These are phyloP conservation scores for Solanum lycopersicoides DNA, from an alignment of 257 asterid species.

Conservation along the genomic window DNA sequence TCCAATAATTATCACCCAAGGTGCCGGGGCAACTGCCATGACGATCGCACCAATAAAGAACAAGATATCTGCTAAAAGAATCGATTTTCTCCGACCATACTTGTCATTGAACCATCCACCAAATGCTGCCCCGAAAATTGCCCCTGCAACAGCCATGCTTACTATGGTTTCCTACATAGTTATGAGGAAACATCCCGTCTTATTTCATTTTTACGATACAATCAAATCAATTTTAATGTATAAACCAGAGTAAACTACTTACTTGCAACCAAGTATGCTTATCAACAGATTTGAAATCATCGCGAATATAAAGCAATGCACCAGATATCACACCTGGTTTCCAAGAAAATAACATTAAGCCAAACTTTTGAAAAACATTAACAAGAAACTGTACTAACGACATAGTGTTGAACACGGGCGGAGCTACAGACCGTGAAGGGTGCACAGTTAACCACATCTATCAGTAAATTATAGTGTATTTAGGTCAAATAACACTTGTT, in stretches of 20 bases:
- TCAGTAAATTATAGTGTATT: background rate
- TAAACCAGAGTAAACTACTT: background rate
- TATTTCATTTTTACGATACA: background rate
- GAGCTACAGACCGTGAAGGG: background rate
- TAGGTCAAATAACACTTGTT: background rate
- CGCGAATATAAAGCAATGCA: conserved; percentile 66
- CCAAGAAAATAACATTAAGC: background rate
- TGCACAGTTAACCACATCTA: background rate
- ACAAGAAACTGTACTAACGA: background rate
- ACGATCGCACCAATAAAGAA: conserved; percentile 52
- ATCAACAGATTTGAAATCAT: conserved; percentile 40
- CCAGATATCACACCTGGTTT: conserved; percentile 81
- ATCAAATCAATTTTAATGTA: background rate
- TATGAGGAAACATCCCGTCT: background rate
- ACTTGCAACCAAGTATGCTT: conserved; percentile 61
- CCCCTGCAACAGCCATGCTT: conserved; percentile 80
- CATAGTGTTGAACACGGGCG: background rate
- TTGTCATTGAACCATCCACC: conserved; percentile 65
- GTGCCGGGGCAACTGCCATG: conserved; percentile 52
- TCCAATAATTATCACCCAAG: conserved; percentile 68
- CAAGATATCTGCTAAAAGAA: conserved; percentile 56
- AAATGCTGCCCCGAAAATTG: conserved; percentile 65
- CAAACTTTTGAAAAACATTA: background rate
- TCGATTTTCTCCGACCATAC: conserved; percentile 54
- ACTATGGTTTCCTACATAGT: conserved; percentile 62